Evolutionary conservation across 768 basidiomycete genomes (phyloP).

Genomic region (Ramaria sp.): DNA sequence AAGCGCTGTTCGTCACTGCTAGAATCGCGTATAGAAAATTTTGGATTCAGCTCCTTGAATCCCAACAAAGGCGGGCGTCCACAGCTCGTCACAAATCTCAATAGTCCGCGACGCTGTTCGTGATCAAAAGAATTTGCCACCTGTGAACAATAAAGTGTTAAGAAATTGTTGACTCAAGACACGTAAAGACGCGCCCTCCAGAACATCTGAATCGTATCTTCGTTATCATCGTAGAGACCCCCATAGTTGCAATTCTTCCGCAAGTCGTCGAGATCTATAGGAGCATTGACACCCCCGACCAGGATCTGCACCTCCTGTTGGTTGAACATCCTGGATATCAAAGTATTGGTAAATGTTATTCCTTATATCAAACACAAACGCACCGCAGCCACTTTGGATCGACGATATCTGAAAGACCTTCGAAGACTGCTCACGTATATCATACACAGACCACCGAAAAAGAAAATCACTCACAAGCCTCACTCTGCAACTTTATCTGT

Average conservation of each 20-base stretch:
- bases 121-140: slow-evolving; percentile 74
- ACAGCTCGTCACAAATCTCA: slow-evolving; percentile 91
- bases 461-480: slow-evolving; percentile 30
- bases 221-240: slow-evolving; percentile 60
- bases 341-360: not conserved
- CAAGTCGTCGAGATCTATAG: slow-evolving; percentile 78
- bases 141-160: slow-evolving; percentile 21
- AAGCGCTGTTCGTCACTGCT: slow-evolving; percentile 61
- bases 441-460: slow-evolving; percentile 14
- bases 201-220: slow-evolving; percentile 65
- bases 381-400: slow-evolving; percentile 80
- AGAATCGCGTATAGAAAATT: slow-evolving; percentile 80
- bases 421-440: slow-evolving; percentile 47
- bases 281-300: slow-evolving; percentile 78
- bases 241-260: slow-evolving; percentile 71
- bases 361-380: slow-evolving; percentile 8
- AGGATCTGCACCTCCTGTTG: slow-evolving; percentile 91
- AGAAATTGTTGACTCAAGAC: not conserved
- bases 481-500: slow-evolving; percentile 79
- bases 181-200: slow-evolving; percentile 55
- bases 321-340: slow-evolving; percentile 76
- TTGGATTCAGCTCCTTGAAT: slow-evolving; percentile 78
- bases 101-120: slow-evolving; percentile 62
- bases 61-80: slow-evolving; percentile 84
- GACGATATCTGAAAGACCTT: slow-evolving; percentile 87